Evolutionary conservation across 352 stramenopile genomes (phyloP).

Genomic region (Stephanocyclus meneghinianus): DNA sequence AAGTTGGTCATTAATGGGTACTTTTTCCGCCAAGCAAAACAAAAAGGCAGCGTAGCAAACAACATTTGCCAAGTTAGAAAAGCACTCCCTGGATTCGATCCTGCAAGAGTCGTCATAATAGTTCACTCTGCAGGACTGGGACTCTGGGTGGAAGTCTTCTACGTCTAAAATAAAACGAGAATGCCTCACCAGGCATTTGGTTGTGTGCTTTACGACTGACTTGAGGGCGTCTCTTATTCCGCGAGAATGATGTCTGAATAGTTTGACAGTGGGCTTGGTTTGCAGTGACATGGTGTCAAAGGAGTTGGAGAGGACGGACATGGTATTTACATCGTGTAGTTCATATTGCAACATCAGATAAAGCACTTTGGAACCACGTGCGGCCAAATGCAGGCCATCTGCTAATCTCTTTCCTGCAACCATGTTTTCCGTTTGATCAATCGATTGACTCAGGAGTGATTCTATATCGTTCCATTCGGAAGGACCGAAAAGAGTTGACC

Average conservation of each 20-base stretch:
- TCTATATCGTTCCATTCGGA: constrained; percentile 41
- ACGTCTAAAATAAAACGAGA: constrained; percentile 36
- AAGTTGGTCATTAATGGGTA: constrained; percentile 18
- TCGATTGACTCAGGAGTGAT: constrained; percentile 29
- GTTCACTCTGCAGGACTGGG: background rate
- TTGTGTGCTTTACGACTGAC: constrained; percentile 23
- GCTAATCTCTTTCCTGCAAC: constrained; percentile 27
- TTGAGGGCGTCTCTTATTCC: constrained; percentile 36
- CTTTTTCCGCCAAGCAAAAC: constrained; percentile 30
- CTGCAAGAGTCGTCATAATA: constrained; percentile 35
- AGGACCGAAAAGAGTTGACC: constrained; percentile 34
- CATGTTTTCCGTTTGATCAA: constrained; percentile 40
- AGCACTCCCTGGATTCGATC: constrained; percentile 33
- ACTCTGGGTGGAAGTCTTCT: constrained; percentile 13
- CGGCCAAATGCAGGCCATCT: constrained; percentile 40
- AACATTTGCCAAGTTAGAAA: constrained; percentile 34
- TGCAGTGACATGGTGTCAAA: constrained; percentile 23
- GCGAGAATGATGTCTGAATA: constrained; percentile 13
- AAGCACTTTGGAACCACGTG: constrained; percentile 33
- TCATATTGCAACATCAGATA: constrained; percentile 27
- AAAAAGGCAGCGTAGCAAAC: constrained; percentile 43
- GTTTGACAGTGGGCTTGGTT: constrained; percentile 32
- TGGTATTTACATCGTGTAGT: constrained; percentile 21
- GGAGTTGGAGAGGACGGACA: constrained; percentile 1
- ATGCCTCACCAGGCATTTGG: constrained; percentile 27